A percentile compares a stretch with the other conserved stretches of the same genome.
These are phyloP conservation scores for Exidia glandulosa DNA, from an alignment of 768 basidiomycete genomes.

Conservation along the genomic window DNA sequence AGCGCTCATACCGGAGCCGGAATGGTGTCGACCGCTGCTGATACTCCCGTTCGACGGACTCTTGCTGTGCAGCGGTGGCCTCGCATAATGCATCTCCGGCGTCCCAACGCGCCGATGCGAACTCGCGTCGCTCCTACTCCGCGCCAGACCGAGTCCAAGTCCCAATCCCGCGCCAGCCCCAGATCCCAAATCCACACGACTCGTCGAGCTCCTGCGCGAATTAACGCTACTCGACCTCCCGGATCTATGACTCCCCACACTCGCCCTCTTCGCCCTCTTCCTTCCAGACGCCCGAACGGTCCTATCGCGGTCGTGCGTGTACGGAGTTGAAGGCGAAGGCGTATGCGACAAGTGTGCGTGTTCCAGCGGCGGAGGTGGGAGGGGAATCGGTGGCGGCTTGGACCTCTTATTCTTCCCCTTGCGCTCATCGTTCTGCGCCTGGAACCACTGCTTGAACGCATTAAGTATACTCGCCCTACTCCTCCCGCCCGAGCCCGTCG, in stretches of 20 bases:
- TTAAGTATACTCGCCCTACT: constrained; percentile 74
- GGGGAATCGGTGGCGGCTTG: background rate
- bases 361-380: constrained; percentile 4
- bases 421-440: constrained; percentile 70
- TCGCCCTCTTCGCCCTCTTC: constrained; percentile 20
- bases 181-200: constrained; percentile 30
- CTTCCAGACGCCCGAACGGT: constrained; percentile 29
- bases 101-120: background rate
- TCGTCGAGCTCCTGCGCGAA: constrained; percentile 56
- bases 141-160: background rate
- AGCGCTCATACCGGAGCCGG: background rate
- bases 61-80: background rate
- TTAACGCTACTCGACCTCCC: constrained; percentile 87
- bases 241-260: constrained; percentile 42
- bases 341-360: constrained; percentile 14
- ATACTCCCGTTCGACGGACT: background rate
- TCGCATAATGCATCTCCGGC: background rate
- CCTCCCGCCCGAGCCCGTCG: constrained; percentile 23
- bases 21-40: background rate
- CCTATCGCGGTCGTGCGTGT: constrained; percentile 31
- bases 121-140: background rate
- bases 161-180: background rate
- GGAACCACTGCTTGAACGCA: constrained; percentile 82
- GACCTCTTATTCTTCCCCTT: constrained; percentile 64
- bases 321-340: constrained; percentile 17